phyloP scores from a whole-genome alignment of 2,329 filamentous ascomycete species.

The Sphaerulina vaccinii region DNA sequence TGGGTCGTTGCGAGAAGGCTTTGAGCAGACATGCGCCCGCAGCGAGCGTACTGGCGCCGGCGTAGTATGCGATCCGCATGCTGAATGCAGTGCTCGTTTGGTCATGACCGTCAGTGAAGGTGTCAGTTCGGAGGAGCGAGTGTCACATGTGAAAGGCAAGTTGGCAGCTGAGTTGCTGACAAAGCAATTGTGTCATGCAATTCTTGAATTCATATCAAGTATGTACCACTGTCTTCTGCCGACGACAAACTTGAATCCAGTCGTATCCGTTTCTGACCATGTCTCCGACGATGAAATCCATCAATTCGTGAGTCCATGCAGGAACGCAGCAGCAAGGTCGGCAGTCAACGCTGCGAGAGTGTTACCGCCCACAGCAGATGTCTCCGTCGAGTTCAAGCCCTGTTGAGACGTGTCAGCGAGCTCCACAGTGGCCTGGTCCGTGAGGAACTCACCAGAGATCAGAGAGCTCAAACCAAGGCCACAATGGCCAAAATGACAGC shows the following conservation, averaged over 20 bases:
- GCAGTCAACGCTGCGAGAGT: no score
- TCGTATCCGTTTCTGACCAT: no score
- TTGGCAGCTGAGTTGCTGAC: constrained; percentile 7
- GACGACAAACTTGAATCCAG: background rate
- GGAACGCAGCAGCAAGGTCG: no score
- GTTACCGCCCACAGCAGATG: no score
- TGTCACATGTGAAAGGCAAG: constrained; percentile 9
- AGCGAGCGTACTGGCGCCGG: constrained; percentile 68
- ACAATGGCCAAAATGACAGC: constrained; percentile 1
- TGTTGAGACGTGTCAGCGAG: no score
- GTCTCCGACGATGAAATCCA: no score
- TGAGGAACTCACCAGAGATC: background rate
- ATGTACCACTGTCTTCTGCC: background rate
- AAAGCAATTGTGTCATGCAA: background rate
- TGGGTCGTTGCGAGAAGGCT: constrained; percentile 90
- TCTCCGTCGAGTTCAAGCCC: no score
- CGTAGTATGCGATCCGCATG: constrained; percentile 38
- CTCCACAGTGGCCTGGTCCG: no score
- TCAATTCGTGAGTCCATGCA: no score
- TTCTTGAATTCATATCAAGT: background rate
- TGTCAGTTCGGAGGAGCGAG: constrained; percentile 16
- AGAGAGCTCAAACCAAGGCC: constrained; percentile 6
- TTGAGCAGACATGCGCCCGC: constrained; percentile 81
- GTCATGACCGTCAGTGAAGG: constrained; percentile 33
- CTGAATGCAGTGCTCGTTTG: constrained; percentile 2